Percentiles rank a stretch among this genome's conserved stretches.
These are phyloP conservation scores for Solanum microdontum DNA, from an alignment of 257 asterid species.

Conservation along the genomic window DNA sequence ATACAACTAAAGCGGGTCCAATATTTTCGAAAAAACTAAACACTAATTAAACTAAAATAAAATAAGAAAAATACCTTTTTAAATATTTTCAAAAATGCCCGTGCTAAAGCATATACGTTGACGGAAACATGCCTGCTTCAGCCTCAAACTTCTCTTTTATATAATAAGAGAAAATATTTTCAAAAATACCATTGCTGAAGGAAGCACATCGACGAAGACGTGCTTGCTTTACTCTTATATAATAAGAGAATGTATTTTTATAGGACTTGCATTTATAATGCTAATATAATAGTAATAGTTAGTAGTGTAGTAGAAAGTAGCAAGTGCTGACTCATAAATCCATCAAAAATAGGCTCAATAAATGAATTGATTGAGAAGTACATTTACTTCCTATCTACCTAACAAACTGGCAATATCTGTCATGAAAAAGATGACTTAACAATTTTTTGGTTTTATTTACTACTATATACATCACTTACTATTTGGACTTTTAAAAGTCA, in stretches of 20 bases:
- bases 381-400: constrained; percentile 1
- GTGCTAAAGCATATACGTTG: background rate
- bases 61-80: background rate
- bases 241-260: background rate
- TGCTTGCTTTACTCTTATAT: no score
- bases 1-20: background rate
- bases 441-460: background rate
- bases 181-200: background rate
- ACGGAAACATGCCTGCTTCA: no score
- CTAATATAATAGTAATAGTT: background rate
- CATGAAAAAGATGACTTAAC: background rate
- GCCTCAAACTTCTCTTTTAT: background rate
- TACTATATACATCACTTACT: background rate
- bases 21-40: no score
- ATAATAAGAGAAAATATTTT: no score
- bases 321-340: background rate
- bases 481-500: background rate
- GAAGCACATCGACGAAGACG: background rate
- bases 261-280: background rate
- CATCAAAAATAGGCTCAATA: background rate
- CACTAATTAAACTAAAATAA: no score
- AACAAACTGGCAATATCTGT: constrained; percentile 1
- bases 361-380: background rate
- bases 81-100: background rate
- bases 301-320: background rate